Evolutionary conservation across 441 rosid genomes (phyloP).

Genomic region (Corymbia calophylla): DNA sequence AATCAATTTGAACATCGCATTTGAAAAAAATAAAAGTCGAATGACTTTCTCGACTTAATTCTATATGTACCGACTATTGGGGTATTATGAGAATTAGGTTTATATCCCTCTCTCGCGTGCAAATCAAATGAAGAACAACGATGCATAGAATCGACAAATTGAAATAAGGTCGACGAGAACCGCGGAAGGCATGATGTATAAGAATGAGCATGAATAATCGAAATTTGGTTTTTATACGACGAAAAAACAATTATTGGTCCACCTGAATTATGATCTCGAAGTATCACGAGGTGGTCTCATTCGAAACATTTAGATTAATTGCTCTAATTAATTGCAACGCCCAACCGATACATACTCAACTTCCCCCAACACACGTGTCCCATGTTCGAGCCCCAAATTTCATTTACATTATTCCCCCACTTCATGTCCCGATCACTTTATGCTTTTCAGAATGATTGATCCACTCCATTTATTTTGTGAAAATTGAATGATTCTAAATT

Average conservation of each 20-base stretch:
- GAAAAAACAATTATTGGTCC: neutral
- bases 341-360: neutral
- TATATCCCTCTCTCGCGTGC: neutral
- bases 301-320: neutral
- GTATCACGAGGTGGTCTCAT: neutral
- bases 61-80: neutral
- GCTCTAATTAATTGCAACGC: neutral
- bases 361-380: neutral
- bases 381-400: neutral
- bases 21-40: neutral
- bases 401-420: neutral
- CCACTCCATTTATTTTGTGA: neutral
- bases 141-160: neutral
- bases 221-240: neutral
- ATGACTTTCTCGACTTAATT: neutral
- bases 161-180: neutral
- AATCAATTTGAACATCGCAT: neutral
- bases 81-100: neutral
- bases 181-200: neutral
- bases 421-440: neutral
- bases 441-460: neutral
- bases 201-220: neutral
- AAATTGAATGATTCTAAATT: rapidly evolving
- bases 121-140: neutral
- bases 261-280: neutral